Base-by-base conservation (phyloP, 1,284 basidiomycete genomes). In the Mycosarcoma maydis region DNA sequence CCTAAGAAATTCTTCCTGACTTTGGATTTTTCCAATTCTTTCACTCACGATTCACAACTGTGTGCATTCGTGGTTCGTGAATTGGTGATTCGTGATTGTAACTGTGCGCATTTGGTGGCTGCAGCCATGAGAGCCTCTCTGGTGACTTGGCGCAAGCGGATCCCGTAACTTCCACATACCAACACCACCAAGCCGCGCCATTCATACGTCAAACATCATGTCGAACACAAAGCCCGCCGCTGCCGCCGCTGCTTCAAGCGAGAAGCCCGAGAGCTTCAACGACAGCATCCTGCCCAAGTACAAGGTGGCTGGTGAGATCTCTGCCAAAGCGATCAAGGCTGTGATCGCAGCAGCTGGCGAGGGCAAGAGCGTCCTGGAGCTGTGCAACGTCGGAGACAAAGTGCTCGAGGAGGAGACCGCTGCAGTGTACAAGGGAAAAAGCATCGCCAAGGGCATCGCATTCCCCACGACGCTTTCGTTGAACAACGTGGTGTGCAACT, bases 381-480 rank as follows among this genome's bases (percentile, higher is more conserved):
- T 98, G 50, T 94, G 92, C 83, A 84, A 90, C 66, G 89, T 92
- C 84, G 94, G 94, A 65, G 94, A 98, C 86, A 91, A 90, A 84
- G 87, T 93, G 80, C 85, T 98, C 81, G 91, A 93, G 83, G 87
- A 91, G 68, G 90, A 90, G 77, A 90, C 92, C 19, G 87, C 87
- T 54, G 88, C 87, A 37, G 90, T 97, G 51, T 96, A 91, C 86
- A 97, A 94, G 87, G 76, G 80, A 61, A 72, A 73, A 80, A 93
- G 92, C 85, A 86, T 94, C 60, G 77, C 84, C 83, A 96, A 96
- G 85, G 94, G 94, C 90, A 54, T 59, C 30, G 92, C 93, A 2
- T 97, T 97, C 87, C 94, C 95, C 23, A 97, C 95, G 19, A 89
- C 87, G 75, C 85, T 98, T 75, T 95, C 93, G 34, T 88, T 98